Conservation (phyloP, 2,329 filamentous ascomycete species). For the Epichloe glyceriae region DNA sequence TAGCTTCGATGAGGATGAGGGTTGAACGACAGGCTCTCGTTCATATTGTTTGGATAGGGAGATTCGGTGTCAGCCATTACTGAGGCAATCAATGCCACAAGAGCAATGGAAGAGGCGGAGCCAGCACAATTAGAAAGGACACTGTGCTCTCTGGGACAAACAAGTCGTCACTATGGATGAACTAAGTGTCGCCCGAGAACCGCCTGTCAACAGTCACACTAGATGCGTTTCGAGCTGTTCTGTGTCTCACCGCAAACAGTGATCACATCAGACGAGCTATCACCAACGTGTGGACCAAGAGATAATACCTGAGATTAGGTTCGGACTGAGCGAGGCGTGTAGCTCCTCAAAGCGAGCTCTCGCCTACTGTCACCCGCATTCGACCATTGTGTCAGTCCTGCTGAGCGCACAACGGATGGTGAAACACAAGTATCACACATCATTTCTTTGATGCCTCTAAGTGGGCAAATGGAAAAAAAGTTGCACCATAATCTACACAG, state of each 20-base stretch:
- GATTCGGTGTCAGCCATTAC: no score
- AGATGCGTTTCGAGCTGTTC: neutral
- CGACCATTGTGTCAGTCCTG: neutral
- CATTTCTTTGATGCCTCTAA: constrained; percentile 15
- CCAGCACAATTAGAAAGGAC: neutral
- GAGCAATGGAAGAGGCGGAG: neutral
- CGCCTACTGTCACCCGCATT: neutral
- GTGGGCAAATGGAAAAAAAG: constrained; percentile 22
- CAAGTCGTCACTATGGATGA: neutral
- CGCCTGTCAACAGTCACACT: constrained; percentile 1
- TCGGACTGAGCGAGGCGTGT: neutral
- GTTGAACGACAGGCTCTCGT: constrained; percentile 15
- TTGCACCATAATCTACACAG: constrained; percentile 30
- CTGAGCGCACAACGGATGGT: neutral
- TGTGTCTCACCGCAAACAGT: constrained; percentile 3
- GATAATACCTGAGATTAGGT: neutral
- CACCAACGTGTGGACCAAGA: neutral
- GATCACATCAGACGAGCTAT: neutral
- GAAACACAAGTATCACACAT: neutral
- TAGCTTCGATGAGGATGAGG: constrained; percentile 52
- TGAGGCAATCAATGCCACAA: neutral
- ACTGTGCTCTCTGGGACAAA: neutral
- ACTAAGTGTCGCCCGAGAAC: neutral
- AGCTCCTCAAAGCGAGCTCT: neutral
- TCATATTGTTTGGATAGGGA: neutral